A percentile compares a stretch with the other conserved stretches of the same genome.
phyloP scores from a whole-genome alignment of 2,329 filamentous ascomycete species.

The Pseudogymnoascus sp. region DNA sequence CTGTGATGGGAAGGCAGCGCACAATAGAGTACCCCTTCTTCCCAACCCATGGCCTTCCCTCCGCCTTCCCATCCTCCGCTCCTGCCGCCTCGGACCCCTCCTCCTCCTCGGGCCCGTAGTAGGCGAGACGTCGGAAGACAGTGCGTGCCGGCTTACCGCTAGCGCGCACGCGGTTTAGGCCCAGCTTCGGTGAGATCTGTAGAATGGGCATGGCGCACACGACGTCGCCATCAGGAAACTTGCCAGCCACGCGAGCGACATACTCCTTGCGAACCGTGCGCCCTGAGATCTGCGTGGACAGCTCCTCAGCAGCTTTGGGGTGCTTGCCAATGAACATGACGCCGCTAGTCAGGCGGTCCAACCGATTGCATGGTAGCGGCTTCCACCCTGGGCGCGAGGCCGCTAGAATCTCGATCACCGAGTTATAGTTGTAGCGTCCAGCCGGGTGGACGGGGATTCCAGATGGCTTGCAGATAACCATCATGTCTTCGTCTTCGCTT shows the following conservation, averaged over 20 bases:
- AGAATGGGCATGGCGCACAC: slow-evolving; percentile 92
- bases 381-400: slow-evolving; percentile 56
- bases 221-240: slow-evolving; percentile 85
- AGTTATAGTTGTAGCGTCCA: slow-evolving; percentile 93
- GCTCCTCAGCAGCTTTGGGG: slow-evolving; percentile 64
- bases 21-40: slow-evolving; percentile 87
- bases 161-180: slow-evolving; percentile 86
- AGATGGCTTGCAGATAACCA: slow-evolving; percentile 94
- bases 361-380: slow-evolving; percentile 73
- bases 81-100: slow-evolving; percentile 14
- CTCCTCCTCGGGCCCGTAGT: slow-evolving; percentile 56
- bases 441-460: slow-evolving; percentile 93
- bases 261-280: slow-evolving; percentile 93
- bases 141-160: slow-evolving; percentile 86
- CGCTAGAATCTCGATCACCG: slow-evolving; percentile 86
- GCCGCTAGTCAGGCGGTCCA: slow-evolving; percentile 87
- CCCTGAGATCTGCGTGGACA: slow-evolving; percentile 67
- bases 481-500: slow-evolving; percentile 85
- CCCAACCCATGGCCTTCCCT: slow-evolving; percentile 35
- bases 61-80: slow-evolving; percentile 20
- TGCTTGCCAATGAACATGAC: slow-evolving; percentile 98
- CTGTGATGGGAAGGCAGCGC: slow-evolving; percentile 85
- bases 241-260: slow-evolving; percentile 78
- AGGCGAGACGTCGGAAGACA: slow-evolving; percentile 86
- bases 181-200: slow-evolving; percentile 88